These are phyloP conservation scores for Pyricularia pennisetigena DNA, from an alignment of 2,329 filamentous ascomycete species.

Conservation along the genomic window DNA sequence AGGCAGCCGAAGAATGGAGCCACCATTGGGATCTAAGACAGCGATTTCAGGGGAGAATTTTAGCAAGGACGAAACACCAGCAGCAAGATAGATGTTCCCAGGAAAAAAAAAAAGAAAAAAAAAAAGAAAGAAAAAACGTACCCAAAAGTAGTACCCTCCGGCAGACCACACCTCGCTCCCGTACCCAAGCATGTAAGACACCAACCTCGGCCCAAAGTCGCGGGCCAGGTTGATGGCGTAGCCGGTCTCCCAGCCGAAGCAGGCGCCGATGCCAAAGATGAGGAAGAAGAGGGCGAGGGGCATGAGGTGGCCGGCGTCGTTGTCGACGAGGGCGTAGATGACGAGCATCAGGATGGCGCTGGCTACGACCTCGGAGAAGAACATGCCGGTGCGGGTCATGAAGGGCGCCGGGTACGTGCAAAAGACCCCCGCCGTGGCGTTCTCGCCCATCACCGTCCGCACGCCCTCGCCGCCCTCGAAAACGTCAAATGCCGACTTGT, in stretches of 20 bases:
- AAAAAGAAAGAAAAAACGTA: conserved; percentile 20
- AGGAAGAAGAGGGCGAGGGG: conserved; percentile 36
- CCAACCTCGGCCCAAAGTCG: conserved; percentile 38
- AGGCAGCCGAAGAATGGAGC: conserved; percentile 55
- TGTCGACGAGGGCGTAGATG: conserved; percentile 56
- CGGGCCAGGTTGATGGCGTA: conserved; percentile 67
- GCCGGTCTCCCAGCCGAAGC: conserved; percentile 68
- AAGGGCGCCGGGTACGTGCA: conserved; percentile 62
- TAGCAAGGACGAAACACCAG: too few relatives aligned
- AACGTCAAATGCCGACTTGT: conserved; percentile 52
- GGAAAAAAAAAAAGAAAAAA: not conserved
- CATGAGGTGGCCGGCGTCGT: conserved; percentile 38
- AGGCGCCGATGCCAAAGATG: conserved; percentile 63
- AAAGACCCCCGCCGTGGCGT: conserved; percentile 60
- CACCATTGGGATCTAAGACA: conserved; percentile 63
- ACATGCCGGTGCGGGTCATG: conserved; percentile 55
- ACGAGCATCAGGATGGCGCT: conserved; percentile 60
- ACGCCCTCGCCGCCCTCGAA: conserved; percentile 49
- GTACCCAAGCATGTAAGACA: conserved; percentile 48
- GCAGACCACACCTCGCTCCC: conserved; percentile 50
- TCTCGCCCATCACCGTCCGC: conserved; percentile 49
- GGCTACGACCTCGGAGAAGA: conserved; percentile 64
- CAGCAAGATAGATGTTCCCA: too few relatives aligned
- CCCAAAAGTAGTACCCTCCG: conserved; percentile 65
- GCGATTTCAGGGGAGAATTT: too few relatives aligned